phyloP scores from a whole-genome alignment of 495 filamentous ascomycete genomes.

The Tuber umbilicatum region DNA sequence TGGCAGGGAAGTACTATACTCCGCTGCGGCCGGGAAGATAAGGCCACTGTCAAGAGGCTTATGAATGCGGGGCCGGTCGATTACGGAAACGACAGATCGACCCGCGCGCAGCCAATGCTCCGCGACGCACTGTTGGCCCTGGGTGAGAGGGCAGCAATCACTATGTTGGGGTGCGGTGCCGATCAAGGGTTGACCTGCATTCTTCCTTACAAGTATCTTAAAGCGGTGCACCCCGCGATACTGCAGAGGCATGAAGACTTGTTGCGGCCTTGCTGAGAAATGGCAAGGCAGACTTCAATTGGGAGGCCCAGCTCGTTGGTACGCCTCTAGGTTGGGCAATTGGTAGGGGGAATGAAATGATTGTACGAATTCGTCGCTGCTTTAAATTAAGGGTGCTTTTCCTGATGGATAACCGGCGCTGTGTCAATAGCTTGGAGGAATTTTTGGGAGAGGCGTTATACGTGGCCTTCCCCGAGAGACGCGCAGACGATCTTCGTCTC shows the following conservation, averaged over 20 bases:
- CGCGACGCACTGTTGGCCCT: neutral
- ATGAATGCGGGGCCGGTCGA: neutral
- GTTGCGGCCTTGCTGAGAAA: slow-evolving; percentile 17
- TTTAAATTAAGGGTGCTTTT: neutral
- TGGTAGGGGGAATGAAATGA: too few relatives aligned
- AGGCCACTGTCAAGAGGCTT: neutral
- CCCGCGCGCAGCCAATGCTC: neutral
- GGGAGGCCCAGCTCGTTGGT: slow-evolving; percentile 8
- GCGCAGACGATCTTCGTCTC: neutral
- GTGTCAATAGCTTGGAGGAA: slow-evolving; percentile 18
- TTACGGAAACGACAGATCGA: neutral
- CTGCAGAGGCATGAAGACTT: too few relatives aligned
- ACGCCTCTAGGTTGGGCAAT: slow-evolving; percentile 22
- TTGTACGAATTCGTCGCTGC: neutral
- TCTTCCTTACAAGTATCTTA: too few relatives aligned
- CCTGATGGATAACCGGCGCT: slow-evolving; percentile 5
- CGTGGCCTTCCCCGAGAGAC: slow-evolving; percentile 5
- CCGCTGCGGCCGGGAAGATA: neutral
- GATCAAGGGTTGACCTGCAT: too few relatives aligned
- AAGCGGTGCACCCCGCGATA: too few relatives aligned
- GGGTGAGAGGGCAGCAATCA: too few relatives aligned
- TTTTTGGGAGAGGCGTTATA: slow-evolving; percentile 7
- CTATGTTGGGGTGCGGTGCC: too few relatives aligned
- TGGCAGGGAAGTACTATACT: slow-evolving; percentile 21
- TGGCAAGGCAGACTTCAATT: slow-evolving; percentile 11